Evolutionary conservation across 352 stramenopile genomes (phyloP), one percentile per base, ranked within the genome.

Genomic region (Elongisporangium undulatum): DNA sequence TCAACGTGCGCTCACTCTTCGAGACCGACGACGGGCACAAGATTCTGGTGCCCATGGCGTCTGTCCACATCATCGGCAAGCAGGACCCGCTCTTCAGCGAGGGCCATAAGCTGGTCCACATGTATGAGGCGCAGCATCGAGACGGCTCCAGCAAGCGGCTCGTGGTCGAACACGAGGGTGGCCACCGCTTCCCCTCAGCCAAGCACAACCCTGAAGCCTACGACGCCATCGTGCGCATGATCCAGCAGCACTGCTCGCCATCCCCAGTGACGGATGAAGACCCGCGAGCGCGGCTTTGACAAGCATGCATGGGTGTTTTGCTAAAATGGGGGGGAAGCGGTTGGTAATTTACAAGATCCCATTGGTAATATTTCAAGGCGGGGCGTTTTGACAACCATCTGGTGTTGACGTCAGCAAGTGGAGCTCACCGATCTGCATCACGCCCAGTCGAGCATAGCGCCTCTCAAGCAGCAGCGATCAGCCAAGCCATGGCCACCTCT

Each of bases 41-140:
- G 7, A 53, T 86, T 48, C 55, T 58, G 21, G 68, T 82, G 38
- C 61, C 65, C 45, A 24, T 77, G 55, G 63, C 69, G 19, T 78
- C 73, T 9, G 69, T 82, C 39, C 76, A 86, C 55, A 59, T 91
- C n/a, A 62, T 82, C 26, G 81, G 77, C 26, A 78, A 83, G 66
- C 78, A 75, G 21, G 79, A 91, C 39, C 71, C 75, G n/a, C 73
- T 86, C 23, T 85, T 76, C 48, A 55, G 66, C 5, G 71, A 82
- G 21, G 74, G 69, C 9, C 55, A 80, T 53, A 63, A 75, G 12
- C 64, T 90, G 51, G 59, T 63, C 3, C 45, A 65, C 20, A 64
- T 66, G 51, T 80, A 67, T 59, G 56, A 55, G 7, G 64, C 64
- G 9, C 50, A 61, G 13, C 66, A 64, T 0, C 29, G 15, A 20